Evolutionary conservation across 2,329 filamentous ascomycete genomes (phyloP), one percentile per base, ranked within the genome.

Genomic region (Boeremia lycopersici): DNA sequence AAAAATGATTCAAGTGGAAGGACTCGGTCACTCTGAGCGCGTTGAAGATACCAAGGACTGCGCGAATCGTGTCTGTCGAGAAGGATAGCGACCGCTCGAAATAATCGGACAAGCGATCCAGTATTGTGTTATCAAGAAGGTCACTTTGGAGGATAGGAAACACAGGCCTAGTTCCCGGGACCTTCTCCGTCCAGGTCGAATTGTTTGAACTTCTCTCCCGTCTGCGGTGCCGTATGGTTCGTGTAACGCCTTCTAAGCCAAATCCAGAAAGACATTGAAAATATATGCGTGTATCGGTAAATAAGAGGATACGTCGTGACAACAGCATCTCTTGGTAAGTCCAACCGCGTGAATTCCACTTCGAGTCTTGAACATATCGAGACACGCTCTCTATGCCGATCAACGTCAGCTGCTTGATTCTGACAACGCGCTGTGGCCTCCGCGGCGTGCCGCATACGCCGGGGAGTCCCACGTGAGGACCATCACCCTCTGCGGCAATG

Each of bases 321-420:
- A 53, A 51, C 10, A 55, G 29, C 10, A 44, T 49, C 48, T 63
- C 60, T 39, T 61, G 56, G 26, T 29, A 61, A 15, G 57, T 59
- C 60, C 58, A 59, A 13, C 46, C 58, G 30, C 60, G n/a, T n/a
- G 55, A 50, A 19, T 46, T 57, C 58, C 60, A 63, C 17, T 5
- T 50, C 1, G 56, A 57, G 26, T 9, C 19, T 41, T 38, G 12
- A 23, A 23, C 19, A 23, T 23, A 23, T 23, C 19, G 19, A 23
- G 19, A 23, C 19, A 23, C 19, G 19, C 19, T 23, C 19, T 23
- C 19, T 23, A 23, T 23, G 5, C 19, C 19, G 5, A 62, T 49
- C 10, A 33, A 8, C 2, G 28, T 9, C 19, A 57, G 49, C 12
- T 49, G 53, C 34, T 60, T 23, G 53, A 46, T 12, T 56, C 39